Evolutionary conservation across 2,329 filamentous ascomycete species (phyloP).

Genomic region (Waltergamsia citrina): DNA sequence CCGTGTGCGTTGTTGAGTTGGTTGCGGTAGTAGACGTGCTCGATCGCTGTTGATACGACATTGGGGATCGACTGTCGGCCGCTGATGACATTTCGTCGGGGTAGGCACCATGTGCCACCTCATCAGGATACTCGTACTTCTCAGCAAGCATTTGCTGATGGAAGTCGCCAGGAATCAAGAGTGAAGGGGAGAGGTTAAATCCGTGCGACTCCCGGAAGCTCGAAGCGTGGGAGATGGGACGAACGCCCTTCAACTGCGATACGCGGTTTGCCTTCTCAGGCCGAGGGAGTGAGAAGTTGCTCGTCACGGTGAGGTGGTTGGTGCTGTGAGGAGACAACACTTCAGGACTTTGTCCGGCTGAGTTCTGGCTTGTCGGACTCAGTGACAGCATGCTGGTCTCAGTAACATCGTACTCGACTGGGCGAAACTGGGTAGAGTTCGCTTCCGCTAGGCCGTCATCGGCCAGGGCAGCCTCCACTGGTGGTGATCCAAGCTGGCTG

Average conservation of each 20-base stretch:
- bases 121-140: constrained; percentile 16
- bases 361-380: not conserved
- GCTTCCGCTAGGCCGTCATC: constrained; percentile 14
- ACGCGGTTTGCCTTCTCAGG: constrained; percentile 18
- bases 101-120: constrained; percentile 10
- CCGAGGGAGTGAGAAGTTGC: constrained; percentile 44
- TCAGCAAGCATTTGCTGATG: constrained; percentile 40
- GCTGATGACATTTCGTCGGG: constrained; percentile 2
- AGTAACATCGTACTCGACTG: constrained; percentile 10
- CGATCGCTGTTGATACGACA: constrained; percentile 30
- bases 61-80: constrained; percentile 2
- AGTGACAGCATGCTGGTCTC: constrained; percentile 11
- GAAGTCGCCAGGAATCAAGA: constrained; percentile 53
- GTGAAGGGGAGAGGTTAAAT: constrained; percentile 49
- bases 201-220: constrained; percentile 51
- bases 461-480: constrained; percentile 12
- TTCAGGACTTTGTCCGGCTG: not conserved
- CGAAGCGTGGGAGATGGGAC: constrained; percentile 35
- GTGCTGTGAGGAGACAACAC: not conserved
- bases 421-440: constrained; percentile 6
- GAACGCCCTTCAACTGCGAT: constrained; percentile 20
- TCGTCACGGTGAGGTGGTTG: constrained; percentile 26
- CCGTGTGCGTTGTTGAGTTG: constrained; percentile 33
- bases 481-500: no score
- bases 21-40: constrained; percentile 48